Conservation (phyloP, 2,329 filamentous ascomycete species). For the Huntiella decipiens region DNA sequence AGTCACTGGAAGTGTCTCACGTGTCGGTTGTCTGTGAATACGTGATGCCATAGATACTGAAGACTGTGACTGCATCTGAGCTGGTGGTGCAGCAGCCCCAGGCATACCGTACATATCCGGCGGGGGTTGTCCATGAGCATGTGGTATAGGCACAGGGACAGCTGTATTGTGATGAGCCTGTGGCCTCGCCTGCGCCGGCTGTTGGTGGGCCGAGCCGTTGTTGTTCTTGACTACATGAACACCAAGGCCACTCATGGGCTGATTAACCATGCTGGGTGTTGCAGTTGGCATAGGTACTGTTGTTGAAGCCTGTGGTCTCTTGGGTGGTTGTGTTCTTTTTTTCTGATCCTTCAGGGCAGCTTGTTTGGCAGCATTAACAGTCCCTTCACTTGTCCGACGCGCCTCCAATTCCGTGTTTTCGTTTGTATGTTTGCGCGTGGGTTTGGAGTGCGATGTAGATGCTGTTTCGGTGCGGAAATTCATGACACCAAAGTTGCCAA, state of each 20-base stretch:
- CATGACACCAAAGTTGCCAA: conserved; percentile 45
- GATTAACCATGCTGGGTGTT: too few relatives aligned
- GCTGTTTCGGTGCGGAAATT: conserved; percentile 24
- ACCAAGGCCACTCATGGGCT: not conserved
- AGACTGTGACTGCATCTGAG: not conserved
- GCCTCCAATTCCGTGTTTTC: conserved; percentile 32
- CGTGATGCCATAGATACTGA: not conserved
- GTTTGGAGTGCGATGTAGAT: conserved; percentile 19
- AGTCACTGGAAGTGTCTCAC: too few relatives aligned
- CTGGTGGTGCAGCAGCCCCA: not conserved
- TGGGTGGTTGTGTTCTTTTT: conserved; percentile 5
- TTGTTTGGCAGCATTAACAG: conserved; percentile 35
- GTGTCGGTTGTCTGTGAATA: conserved; percentile 16
- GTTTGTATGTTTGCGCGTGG: conserved; percentile 6
- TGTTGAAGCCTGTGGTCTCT: not conserved
- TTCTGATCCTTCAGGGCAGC: conserved; percentile 34
- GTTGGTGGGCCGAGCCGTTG: conserved; percentile 1
- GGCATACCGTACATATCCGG: conserved; percentile 6
- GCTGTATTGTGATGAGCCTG: not conserved
- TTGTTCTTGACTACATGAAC: not conserved
- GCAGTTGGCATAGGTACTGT: not conserved
- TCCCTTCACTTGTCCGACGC: conserved; percentile 42
- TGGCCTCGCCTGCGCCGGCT: not conserved
- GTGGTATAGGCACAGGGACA: not conserved
- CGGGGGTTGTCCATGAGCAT: conserved; percentile 3